A percentile compares a stretch with the other conserved stretches of the same genome.
Conservation (phyloP, 768 basidiomycete species). For the Inosperma sp. region DNA sequence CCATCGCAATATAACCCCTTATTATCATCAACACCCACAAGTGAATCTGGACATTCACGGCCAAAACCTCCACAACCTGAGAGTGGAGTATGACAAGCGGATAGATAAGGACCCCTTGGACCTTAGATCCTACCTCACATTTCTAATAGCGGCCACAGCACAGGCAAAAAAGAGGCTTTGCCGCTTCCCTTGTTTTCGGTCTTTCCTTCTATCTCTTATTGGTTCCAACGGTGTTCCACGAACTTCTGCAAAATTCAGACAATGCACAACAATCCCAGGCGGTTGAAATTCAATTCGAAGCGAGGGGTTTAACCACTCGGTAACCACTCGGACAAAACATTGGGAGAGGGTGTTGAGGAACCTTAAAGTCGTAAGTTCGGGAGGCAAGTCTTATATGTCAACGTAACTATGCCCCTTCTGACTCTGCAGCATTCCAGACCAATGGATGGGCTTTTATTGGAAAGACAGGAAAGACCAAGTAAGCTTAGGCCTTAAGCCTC, state of each 20-base stretch:
- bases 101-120: conserved; percentile 54
- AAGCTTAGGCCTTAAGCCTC: conserved; percentile 6
- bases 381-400: conserved; percentile 40
- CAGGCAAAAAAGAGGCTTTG: too few species aligned
- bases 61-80: background rate
- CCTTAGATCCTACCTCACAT: conserved; percentile 57
- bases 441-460: conserved; percentile 97
- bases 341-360: too few species aligned
- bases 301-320: too few species aligned
- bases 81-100: too few species aligned
- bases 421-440: conserved; percentile 38
- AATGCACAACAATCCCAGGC: conserved; percentile 75
- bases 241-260: conserved; percentile 94
- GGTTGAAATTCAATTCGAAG: conserved; percentile 80
- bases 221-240: conserved; percentile 77
- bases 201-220: too few species aligned
- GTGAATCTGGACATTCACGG: conserved; percentile 6
- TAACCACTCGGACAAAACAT: too few species aligned
- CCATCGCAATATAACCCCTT: conserved; percentile 29
- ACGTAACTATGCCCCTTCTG: background rate
- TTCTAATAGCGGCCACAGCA: too few species aligned
- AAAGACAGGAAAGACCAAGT: conserved; percentile 90
- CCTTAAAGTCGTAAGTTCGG: conserved; percentile 80
- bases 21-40: conserved; percentile 38
- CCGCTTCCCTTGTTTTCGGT: too few species aligned